Conservation (phyloP, 2,329 filamentous ascomycete genomes). For the Coniochaeta pulveracea region DNA sequence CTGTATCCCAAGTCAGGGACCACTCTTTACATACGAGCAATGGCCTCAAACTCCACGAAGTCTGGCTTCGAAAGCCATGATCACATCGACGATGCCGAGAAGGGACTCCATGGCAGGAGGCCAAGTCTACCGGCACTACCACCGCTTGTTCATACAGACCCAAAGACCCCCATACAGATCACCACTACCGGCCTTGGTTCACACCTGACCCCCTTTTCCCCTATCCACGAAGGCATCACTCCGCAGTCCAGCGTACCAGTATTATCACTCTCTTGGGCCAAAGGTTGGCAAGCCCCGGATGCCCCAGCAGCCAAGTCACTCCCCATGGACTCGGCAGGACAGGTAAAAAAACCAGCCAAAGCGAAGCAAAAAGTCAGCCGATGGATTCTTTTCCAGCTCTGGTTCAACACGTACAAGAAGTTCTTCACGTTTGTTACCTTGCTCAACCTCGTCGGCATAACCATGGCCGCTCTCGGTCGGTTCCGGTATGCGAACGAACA, state of each 20-base stretch:
- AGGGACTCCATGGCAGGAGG: slow-evolving; percentile 20
- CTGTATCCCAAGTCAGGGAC: too few relatives aligned
- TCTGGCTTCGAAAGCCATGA: slow-evolving; percentile 8
- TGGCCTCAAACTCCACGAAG: too few relatives aligned
- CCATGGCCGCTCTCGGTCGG: slow-evolving; percentile 18
- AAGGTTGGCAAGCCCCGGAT: slow-evolving; percentile 4
- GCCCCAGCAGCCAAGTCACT: slow-evolving; percentile 1
- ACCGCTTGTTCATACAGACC: slow-evolving; percentile 10
- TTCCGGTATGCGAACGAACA: slow-evolving; percentile 26
- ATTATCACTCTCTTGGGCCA: slow-evolving; percentile 15
- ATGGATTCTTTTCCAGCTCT: slow-evolving; percentile 23
- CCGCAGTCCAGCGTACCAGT: slow-evolving; percentile 15
- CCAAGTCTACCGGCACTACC: slow-evolving; percentile 13
- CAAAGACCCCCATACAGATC: slow-evolving; percentile 12
- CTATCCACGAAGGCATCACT: slow-evolving; percentile 20
- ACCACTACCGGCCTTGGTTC: not conserved
- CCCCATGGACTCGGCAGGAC: not conserved
- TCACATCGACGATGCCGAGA: slow-evolving; percentile 22
- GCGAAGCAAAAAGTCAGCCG: slow-evolving; percentile 16
- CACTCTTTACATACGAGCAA: too few relatives aligned
- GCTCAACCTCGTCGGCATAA: slow-evolving; percentile 23
- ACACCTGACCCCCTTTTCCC: slow-evolving; percentile 14
- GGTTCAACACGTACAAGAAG: slow-evolving; percentile 28
- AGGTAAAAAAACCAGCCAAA: slow-evolving; percentile 5
- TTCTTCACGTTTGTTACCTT: slow-evolving; percentile 25